These are phyloP conservation scores for Penicillium sp. DNA, from an alignment of 2,329 filamentous ascomycete species.

Conservation along the genomic window DNA sequence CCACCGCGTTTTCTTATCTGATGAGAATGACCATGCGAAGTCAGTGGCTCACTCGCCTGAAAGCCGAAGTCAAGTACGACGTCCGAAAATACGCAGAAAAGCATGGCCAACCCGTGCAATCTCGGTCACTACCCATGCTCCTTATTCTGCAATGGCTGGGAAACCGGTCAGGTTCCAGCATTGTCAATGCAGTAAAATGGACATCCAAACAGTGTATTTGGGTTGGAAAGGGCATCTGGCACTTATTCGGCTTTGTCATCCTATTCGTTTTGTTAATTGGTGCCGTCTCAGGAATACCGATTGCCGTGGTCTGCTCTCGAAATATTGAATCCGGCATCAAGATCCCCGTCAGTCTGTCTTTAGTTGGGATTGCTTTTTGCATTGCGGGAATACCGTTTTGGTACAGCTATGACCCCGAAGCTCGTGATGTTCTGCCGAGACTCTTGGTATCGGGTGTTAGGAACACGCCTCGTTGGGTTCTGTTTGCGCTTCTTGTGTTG, in stretches of 20 bases:
- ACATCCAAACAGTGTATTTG: neutral
- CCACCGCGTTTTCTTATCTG: slow-evolving; percentile 15
- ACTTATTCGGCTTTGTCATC: neutral
- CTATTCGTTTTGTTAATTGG: neutral
- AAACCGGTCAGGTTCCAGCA: neutral
- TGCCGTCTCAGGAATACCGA: neutral
- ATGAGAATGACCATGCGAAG: slow-evolving; percentile 17
- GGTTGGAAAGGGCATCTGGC: neutral
- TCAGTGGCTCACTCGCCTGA: slow-evolving; percentile 9
- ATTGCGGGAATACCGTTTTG: neutral
- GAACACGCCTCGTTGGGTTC: neutral
- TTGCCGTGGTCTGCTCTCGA: neutral
- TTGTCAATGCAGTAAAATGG: neutral
- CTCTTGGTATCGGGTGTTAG: neutral
- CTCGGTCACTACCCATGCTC: slow-evolving; percentile 2
- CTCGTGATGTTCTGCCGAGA: neutral
- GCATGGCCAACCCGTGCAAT: slow-evolving; percentile 2
- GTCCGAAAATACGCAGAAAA: slow-evolving; percentile 9
- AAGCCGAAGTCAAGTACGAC: slow-evolving; percentile 4
- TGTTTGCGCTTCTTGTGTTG: neutral
- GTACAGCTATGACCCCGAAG: neutral
- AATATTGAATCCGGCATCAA: neutral
- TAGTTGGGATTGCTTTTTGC: neutral
- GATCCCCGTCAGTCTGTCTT: neutral
- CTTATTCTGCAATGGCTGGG: neutral